These are phyloP conservation scores for Coniophora puteana DNA, from an alignment of 1,284 basidiomycete genomes.

Conservation along the genomic window DNA sequence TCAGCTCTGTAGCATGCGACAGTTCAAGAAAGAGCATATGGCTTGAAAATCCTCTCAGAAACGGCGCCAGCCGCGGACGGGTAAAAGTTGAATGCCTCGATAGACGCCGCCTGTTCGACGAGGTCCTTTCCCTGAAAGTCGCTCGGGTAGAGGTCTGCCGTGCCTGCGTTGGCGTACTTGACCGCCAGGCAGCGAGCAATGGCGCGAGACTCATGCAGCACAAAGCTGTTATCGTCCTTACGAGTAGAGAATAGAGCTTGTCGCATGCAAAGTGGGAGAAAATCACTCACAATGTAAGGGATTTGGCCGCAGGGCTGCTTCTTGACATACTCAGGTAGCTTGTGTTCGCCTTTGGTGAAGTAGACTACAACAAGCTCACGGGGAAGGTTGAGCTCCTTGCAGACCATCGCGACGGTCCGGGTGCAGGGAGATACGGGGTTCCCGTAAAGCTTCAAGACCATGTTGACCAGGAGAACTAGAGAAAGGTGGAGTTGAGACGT, in stretches of 20 bases:
- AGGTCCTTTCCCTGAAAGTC: constrained; percentile 32
- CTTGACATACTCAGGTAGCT: constrained; percentile 30
- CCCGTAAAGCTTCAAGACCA: constrained; percentile 22
- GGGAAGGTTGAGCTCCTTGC: constrained; percentile 32
- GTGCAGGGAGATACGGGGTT: constrained; percentile 20
- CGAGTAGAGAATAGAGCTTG: too few relatives aligned
- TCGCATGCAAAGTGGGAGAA: too few relatives aligned
- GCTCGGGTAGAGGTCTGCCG: constrained; percentile 25
- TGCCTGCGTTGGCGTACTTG: constrained; percentile 36
- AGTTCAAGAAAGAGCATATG: too few relatives aligned
- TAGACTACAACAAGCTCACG: constrained; percentile 36
- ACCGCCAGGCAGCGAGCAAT: constrained; percentile 44
- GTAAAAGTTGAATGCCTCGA: constrained; percentile 23
- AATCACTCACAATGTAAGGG: constrained; percentile 38
- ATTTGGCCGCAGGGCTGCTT: constrained; percentile 50
- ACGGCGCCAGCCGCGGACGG: constrained; percentile 33
- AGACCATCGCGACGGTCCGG: constrained; percentile 18
- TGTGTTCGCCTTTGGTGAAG: constrained; percentile 33
- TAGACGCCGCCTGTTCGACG: constrained; percentile 47
- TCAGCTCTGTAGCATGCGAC: too few relatives aligned
- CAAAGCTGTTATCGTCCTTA: constrained; percentile 41
- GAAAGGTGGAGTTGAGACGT: too few relatives aligned
- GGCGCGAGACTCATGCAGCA: constrained; percentile 45
- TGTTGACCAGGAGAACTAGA: too few relatives aligned
- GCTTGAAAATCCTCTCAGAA: constrained; percentile 41